Evolutionary conservation across 2,329 filamentous ascomycete species (phyloP).

Genomic region (Orbilia blumenaviensis): DNA sequence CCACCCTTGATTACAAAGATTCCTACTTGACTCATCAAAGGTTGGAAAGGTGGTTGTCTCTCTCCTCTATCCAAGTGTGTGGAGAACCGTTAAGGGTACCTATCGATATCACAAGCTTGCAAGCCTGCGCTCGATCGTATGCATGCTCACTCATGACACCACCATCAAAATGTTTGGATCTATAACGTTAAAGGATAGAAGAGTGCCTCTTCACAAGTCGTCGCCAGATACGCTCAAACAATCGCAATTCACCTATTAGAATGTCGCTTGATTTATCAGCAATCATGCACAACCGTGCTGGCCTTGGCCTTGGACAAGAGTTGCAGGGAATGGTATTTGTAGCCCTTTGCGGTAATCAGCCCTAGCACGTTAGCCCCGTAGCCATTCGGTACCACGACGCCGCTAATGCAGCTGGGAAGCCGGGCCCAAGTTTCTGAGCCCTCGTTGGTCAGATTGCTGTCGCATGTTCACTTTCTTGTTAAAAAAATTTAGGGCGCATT

Average conservation of each 20-base stretch:
- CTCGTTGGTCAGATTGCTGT: constrained; percentile 5
- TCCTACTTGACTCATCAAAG: constrained; percentile 45
- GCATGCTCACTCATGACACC: constrained; percentile 24
- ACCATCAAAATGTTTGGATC: background rate
- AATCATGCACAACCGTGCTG: constrained; percentile 11
- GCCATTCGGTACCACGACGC: constrained; percentile 25
- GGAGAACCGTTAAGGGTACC: background rate
- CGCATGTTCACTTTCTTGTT: constrained; percentile 26
- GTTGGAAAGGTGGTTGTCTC: background rate
- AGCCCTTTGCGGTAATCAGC: constrained; percentile 48
- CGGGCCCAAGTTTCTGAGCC: constrained; percentile 3
- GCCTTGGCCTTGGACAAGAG: background rate
- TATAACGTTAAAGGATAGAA: constrained; percentile 42
- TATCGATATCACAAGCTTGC: constrained; percentile 9
- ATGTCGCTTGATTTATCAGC: constrained; percentile 53
- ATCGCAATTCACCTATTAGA: constrained; percentile 21
- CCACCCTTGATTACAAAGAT: constrained; percentile 44
- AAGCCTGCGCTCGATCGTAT: background rate
- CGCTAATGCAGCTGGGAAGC: constrained; percentile 30
- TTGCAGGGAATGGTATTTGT: constrained; percentile 38
- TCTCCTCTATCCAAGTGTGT: background rate
- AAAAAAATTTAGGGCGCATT: constrained; percentile 12
- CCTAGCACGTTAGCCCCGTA: constrained; percentile 25
- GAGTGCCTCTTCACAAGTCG: constrained; percentile 7
- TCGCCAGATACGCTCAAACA: constrained; percentile 7